Evolutionary conservation across 306 rosid species (phyloP).

Genomic region (Vigna trinervia): DNA sequence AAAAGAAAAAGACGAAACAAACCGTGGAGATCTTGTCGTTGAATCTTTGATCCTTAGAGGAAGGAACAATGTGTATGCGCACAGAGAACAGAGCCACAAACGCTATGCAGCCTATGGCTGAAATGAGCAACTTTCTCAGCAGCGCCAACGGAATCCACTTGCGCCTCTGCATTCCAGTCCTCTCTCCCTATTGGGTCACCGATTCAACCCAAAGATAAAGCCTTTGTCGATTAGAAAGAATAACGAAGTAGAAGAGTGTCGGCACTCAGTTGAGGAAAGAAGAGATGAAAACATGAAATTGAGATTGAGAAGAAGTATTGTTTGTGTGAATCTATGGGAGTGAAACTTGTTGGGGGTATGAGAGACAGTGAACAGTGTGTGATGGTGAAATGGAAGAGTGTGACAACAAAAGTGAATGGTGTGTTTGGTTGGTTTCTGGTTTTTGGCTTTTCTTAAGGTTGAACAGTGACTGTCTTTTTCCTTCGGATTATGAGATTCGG

Average conservation of each 20-base stretch:
- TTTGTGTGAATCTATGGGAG: not conserved
- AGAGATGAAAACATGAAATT: conserved; percentile 11
- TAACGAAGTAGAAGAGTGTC: not conserved
- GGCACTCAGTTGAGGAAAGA: not conserved
- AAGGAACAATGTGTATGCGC: conserved; percentile 71
- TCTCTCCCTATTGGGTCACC: not conserved
- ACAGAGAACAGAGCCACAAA: conserved; percentile 68
- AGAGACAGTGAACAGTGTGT: not conserved
- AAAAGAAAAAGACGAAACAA: not conserved
- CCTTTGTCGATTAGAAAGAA: not conserved
- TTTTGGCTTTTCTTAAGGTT: not conserved
- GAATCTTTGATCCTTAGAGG: conserved; percentile 68
- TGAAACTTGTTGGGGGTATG: not conserved
- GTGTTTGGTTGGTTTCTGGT: not conserved
- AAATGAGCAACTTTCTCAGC: conserved; percentile 73
- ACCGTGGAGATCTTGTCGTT: conserved; percentile 85
- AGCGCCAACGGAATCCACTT: conserved; percentile 55
- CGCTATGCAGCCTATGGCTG: conserved; percentile 73
- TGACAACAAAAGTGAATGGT: not conserved
- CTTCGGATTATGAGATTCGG: not conserved
- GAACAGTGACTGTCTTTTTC: not conserved
- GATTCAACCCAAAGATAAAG: not conserved
- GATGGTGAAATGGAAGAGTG: not conserved
- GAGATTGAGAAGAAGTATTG: not conserved
- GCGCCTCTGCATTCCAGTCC: conserved; percentile 70